These are phyloP conservation scores for Cocos nucifera DNA, from an alignment of 176 grass and related monocot species.

Conservation along the genomic window DNA sequence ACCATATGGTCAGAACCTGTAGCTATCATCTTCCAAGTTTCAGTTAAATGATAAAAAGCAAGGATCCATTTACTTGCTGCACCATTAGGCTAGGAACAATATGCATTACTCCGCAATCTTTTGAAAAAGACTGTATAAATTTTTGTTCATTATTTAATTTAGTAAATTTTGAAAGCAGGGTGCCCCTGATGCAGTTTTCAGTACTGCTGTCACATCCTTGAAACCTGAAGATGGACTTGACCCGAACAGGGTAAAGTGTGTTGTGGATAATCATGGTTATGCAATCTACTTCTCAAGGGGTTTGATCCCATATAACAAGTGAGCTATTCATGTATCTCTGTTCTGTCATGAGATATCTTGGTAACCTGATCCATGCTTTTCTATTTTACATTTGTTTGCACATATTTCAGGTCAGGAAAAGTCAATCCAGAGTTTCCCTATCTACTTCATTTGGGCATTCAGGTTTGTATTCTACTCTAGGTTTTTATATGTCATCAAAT, in stretches of 20 bases:
- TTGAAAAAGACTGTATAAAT: no score
- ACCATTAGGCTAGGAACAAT: no score
- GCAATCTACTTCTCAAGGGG: constrained; percentile 98
- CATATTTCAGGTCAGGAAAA: constrained; percentile 66
- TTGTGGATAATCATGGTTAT: constrained; percentile 83
- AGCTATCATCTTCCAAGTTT: no score
- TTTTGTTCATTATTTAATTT: no score
- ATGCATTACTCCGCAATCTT: no score
- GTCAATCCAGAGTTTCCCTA: constrained; percentile 66
- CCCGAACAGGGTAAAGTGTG: constrained; percentile 86
- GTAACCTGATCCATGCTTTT: background rate
- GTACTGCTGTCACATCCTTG: constrained; percentile 75
- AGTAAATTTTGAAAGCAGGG: constrained; percentile 18
- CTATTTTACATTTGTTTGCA: constrained; percentile 1
- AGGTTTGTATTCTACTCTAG: constrained; percentile 34
- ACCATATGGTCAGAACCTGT: no score
- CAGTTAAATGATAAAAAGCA: no score
- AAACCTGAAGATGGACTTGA: constrained; percentile 84
- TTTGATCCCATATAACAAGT: constrained; percentile 92
- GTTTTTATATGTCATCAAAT: background rate
- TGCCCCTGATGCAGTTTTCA: constrained; percentile 95
- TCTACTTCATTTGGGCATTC: constrained; percentile 94
- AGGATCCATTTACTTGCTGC: no score
- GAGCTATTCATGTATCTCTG: constrained; percentile 2
- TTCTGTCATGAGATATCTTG: background rate